Conservation (phyloP, 2,329 filamentous ascomycete species). For the Exophiala alcalophila region DNA sequence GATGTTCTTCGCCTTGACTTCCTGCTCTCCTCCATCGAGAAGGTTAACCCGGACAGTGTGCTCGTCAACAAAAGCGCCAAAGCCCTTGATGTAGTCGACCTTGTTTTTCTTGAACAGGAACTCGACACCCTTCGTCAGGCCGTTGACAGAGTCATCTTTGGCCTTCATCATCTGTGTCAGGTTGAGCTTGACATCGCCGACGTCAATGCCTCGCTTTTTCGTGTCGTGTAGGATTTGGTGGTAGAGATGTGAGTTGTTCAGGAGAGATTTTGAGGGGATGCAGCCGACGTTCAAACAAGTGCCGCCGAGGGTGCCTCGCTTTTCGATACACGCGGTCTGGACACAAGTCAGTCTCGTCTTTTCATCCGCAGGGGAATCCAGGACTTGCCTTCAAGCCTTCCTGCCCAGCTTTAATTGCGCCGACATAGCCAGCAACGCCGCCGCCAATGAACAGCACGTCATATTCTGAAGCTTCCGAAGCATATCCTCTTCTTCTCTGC, state of each 20-base stretch:
- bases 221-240: slow-evolving; percentile 96
- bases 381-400: slow-evolving; percentile 80
- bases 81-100: slow-evolving; percentile 95
- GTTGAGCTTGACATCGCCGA: slow-evolving; percentile 95
- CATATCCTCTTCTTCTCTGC: slow-evolving; percentile 27
- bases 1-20: slow-evolving; percentile 90
- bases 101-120: slow-evolving; percentile 99
- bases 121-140: slow-evolving; percentile 95
- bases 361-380: neutral
- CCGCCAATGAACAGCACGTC: slow-evolving; percentile 97
- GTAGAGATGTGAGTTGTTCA: slow-evolving; percentile 99
- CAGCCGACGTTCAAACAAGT: slow-evolving; percentile 99
- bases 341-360: slow-evolving; percentile 3
- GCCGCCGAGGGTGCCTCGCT: slow-evolving; percentile 89
- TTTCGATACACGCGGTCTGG: slow-evolving; percentile 95
- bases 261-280: slow-evolving; percentile 97
- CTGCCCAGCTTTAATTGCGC: slow-evolving; percentile 97
- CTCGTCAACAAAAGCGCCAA: slow-evolving; percentile 80
- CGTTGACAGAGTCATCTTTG: slow-evolving; percentile 84
- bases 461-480: slow-evolving; percentile 68
- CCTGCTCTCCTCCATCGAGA: slow-evolving; percentile 86
- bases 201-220: slow-evolving; percentile 94
- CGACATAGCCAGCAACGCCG: slow-evolving; percentile 97
- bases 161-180: slow-evolving; percentile 96
- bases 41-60: slow-evolving; percentile 89